Conservation (phyloP, 495 filamentous ascomycete species). For the Parathielavia appendiculata region DNA sequence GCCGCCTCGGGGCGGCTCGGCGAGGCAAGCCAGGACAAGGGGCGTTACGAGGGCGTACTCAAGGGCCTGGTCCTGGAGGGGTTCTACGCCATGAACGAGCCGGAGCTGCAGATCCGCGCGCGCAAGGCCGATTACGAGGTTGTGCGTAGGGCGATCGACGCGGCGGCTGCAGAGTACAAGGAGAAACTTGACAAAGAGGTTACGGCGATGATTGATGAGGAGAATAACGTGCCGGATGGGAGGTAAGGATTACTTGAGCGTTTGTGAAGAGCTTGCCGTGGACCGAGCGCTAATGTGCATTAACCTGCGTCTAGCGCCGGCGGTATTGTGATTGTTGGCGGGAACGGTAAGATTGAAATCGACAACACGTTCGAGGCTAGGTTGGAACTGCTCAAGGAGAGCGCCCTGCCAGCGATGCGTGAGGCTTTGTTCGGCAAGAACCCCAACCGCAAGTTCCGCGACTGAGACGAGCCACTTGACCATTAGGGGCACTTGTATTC, state of each 20-base stretch:
- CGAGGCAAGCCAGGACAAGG: conserved; percentile 60
- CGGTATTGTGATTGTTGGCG: conserved; percentile 73
- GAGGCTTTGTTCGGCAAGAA: conserved; percentile 87
- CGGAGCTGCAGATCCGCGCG: conserved; percentile 63
- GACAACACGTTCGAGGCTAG: conserved; percentile 97
- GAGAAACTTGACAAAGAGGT: conserved; percentile 61
- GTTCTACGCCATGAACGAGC: conserved; percentile 78
- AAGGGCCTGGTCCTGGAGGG: conserved; percentile 85
- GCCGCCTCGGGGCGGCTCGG: conserved; percentile 61
- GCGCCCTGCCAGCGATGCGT: conserved; percentile 78
- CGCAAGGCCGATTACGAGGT: conserved; percentile 73
- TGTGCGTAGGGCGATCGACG: conserved; percentile 67
- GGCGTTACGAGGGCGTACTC: conserved; percentile 66
- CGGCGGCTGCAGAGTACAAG: conserved; percentile 76
- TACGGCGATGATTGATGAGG: conserved; percentile 63
- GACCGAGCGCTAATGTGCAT: conserved; percentile 2
- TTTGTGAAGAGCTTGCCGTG: not conserved
- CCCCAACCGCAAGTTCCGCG: conserved; percentile 86
- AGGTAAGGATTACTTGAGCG: conserved; percentile 56
- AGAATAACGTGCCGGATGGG: conserved; percentile 71
- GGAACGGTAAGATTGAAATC: conserved; percentile 91
- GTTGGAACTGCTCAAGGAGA: conserved; percentile 73
- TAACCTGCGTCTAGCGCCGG: conserved; percentile 59
- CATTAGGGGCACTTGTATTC: not conserved
- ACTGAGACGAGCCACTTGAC: conserved; percentile 50